Percentiles rank a stretch among this genome's conserved stretches.
Conservation (phyloP, 225 moss, liverwort and hornwort species). For the Marchantia polymorpha region DNA sequence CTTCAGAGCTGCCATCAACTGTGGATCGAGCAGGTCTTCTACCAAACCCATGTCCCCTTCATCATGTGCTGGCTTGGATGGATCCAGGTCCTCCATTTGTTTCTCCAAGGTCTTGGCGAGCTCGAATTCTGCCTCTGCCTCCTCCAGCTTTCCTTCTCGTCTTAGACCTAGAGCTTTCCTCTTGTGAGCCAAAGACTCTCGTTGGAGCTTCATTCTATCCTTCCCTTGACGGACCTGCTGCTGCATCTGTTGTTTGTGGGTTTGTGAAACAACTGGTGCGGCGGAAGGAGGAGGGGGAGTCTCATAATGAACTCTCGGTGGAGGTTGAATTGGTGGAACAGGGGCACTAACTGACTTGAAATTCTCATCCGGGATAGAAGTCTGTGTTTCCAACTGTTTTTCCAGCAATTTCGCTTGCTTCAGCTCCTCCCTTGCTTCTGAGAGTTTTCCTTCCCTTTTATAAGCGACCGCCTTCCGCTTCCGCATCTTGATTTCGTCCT, state of each 20-base stretch:
- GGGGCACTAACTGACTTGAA: neutral
- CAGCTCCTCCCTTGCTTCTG: constrained; percentile 84
- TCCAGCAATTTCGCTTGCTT: constrained; percentile 80
- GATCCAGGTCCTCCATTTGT: constrained; percentile 87
- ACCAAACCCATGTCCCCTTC: constrained; percentile 63
- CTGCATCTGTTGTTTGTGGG: constrained; percentile 80
- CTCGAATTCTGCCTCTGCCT: constrained; percentile 93
- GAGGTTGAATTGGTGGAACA: neutral
- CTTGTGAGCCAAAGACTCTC: constrained; percentile 94
- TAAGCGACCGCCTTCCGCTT: constrained; percentile 82
- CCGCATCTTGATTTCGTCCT: constrained; percentile 68
- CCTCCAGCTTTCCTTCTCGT: constrained; percentile 88
- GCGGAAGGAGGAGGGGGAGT: neutral
- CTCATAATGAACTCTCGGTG: constrained; percentile 1
- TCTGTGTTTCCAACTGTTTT: constrained; percentile 42
- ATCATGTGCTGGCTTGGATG: constrained; percentile 57
- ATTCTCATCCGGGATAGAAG: constrained; percentile 10
- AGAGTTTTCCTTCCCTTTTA: constrained; percentile 80
- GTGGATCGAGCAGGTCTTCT: constrained; percentile 84
- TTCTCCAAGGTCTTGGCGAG: constrained; percentile 84
- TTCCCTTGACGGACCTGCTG: constrained; percentile 88
- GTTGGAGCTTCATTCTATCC: constrained; percentile 97
- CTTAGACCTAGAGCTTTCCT: constrained; percentile 83
- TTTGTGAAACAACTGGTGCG: constrained; percentile 18
- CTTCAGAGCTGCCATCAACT: constrained; percentile 82